Conservation (phyloP, 2,329 filamentous ascomycete species). For the Exophiala calicioides region DNA sequence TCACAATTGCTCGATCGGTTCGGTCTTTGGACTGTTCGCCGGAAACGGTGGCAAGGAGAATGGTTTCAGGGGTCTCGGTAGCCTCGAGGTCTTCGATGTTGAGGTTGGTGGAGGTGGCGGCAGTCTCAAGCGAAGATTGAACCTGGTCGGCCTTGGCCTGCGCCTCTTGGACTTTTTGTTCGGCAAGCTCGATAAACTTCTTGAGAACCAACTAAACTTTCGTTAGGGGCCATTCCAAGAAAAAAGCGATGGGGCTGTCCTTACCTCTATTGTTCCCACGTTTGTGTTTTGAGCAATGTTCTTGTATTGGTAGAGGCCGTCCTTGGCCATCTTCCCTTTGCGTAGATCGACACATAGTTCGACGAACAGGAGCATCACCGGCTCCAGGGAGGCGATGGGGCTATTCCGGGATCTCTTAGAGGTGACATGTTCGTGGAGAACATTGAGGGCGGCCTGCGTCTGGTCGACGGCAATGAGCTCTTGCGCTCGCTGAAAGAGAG, state of each 20-base stretch:
- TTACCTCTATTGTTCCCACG: slow-evolving; percentile 92
- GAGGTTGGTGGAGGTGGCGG: slow-evolving; percentile 58
- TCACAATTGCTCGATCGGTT: slow-evolving; percentile 96
- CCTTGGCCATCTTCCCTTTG: slow-evolving; percentile 98
- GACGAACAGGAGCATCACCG: slow-evolving; percentile 96
- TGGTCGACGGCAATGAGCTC: slow-evolving; percentile 98
- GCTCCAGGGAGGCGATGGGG: slow-evolving; percentile 92
- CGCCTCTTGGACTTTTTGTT: slow-evolving; percentile 92
- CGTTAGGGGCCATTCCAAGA: slow-evolving; percentile 20
- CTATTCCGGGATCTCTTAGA: slow-evolving; percentile 97
- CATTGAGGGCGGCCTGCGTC: slow-evolving; percentile 83
- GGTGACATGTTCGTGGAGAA: slow-evolving; percentile 98
- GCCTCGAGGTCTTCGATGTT: slow-evolving; percentile 90
- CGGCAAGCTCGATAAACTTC: slow-evolving; percentile 95
- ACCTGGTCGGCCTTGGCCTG: slow-evolving; percentile 96
- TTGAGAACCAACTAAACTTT: slow-evolving; percentile 76
- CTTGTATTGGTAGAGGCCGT: slow-evolving; percentile 99
- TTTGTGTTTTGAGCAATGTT: slow-evolving; percentile 99
- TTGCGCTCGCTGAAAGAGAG: slow-evolving; percentile 69
- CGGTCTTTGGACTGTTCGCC: slow-evolving; percentile 97
- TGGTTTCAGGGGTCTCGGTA: slow-evolving; percentile 95
- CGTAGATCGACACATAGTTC: slow-evolving; percentile 95
- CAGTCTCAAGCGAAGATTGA: slow-evolving; percentile 80
- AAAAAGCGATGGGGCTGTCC: not conserved
- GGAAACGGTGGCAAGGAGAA: slow-evolving; percentile 94